Conservation (phyloP, 768 basidiomycete species). For the Mrakia hoshinonis region DNA sequence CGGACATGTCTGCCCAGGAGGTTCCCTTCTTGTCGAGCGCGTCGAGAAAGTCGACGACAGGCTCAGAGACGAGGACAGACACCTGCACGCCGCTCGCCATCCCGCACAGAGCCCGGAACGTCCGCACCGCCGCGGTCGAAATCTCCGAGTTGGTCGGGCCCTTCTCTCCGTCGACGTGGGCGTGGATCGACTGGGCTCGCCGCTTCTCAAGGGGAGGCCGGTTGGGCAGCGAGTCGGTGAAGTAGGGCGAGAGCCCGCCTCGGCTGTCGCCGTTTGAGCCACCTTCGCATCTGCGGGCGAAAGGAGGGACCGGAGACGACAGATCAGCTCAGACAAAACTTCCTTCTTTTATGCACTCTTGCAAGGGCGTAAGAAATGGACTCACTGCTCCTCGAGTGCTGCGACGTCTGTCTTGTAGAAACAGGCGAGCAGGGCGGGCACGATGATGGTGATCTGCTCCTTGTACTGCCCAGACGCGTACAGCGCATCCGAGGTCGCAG, state of each 20-base stretch:
- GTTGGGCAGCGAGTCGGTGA: slow-evolving; percentile 67
- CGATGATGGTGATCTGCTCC: slow-evolving; percentile 59
- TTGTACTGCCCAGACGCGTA: slow-evolving; percentile 65
- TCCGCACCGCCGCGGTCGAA: slow-evolving; percentile 61
- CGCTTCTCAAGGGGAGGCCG: slow-evolving; percentile 64
- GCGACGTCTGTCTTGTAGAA: slow-evolving; percentile 56
- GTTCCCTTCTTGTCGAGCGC: slow-evolving; percentile 14
- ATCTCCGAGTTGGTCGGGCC: slow-evolving; percentile 70
- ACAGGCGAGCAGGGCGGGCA: slow-evolving; percentile 61
- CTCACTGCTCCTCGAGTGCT: slow-evolving; percentile 62
- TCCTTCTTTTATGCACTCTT: neutral
- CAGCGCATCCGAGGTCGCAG: slow-evolving; percentile 72
- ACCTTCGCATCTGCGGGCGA: neutral
- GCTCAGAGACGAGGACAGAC: slow-evolving; percentile 54
- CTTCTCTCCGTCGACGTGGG: slow-evolving; percentile 76
- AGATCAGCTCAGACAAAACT: too few species aligned
- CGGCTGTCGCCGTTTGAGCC: neutral
- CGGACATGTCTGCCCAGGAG: slow-evolving; percentile 54
- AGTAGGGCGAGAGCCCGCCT: slow-evolving; percentile 53
- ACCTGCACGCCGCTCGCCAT: slow-evolving; percentile 72
- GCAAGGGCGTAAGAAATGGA: slow-evolving; percentile 7
- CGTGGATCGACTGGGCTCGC: slow-evolving; percentile 78
- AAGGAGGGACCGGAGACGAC: neutral
- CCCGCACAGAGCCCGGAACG: slow-evolving; percentile 59
- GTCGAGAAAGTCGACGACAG: slow-evolving; percentile 62